phyloP scores from a whole-genome alignment of 2,329 filamentous ascomycete species.

The Beauveria australis region DNA sequence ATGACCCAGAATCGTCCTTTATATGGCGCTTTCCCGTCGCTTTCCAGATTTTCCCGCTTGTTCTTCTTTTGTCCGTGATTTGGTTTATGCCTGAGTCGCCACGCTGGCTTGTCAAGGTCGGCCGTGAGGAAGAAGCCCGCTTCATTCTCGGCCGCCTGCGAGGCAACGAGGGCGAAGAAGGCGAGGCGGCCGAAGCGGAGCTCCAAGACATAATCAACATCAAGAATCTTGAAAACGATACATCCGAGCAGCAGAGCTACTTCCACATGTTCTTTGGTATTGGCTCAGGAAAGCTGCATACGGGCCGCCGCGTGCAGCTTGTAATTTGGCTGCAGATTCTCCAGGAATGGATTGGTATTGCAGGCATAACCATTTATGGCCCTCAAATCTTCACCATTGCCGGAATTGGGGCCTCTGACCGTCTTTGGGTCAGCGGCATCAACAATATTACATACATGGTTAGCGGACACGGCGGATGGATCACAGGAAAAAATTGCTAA shows the following conservation, averaged over 20 bases:
- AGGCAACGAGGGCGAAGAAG: conserved; percentile 46
- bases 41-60: conserved; percentile 59
- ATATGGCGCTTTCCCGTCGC: conserved; percentile 62
- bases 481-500: background rate
- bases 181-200: conserved; percentile 49
- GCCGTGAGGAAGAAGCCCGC: conserved; percentile 57
- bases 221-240: conserved; percentile 54
- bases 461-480: background rate
- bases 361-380: conserved; percentile 56
- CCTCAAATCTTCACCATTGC: conserved; percentile 57
- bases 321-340: conserved; percentile 66
- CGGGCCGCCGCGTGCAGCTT: conserved; percentile 58
- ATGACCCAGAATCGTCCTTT: conserved; percentile 48
- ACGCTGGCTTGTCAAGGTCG: conserved; percentile 58
- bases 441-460: conserved; percentile 44
- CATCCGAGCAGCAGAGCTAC: conserved; percentile 49
- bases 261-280: conserved; percentile 59
- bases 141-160: conserved; percentile 58
- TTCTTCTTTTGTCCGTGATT: conserved; percentile 46
- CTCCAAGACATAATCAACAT: conserved; percentile 61
- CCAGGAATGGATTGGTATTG: conserved; percentile 63
- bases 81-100: conserved; percentile 66
- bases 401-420: conserved; percentile 52
- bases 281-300: conserved; percentile 57
- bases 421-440: conserved; percentile 54